Conservation (phyloP, 352 stramenopile genomes). For the Phytopythium oedochilum region DNA sequence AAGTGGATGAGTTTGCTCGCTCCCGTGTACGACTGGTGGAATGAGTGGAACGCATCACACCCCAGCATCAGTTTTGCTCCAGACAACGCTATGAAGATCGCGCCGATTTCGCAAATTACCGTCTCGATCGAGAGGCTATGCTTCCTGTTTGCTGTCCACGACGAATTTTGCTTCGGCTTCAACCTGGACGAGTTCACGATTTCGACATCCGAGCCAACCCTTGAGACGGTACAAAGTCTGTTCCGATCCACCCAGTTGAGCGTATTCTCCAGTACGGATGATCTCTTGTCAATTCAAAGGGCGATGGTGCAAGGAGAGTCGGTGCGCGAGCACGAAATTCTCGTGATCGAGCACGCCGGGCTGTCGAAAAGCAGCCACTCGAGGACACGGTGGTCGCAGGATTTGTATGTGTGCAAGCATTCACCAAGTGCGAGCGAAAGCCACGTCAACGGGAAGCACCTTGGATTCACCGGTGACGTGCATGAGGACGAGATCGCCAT, state of each 20-base stretch:
- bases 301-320: constrained; percentile 16
- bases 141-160: constrained; percentile 51
- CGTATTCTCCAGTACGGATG: constrained; percentile 33
- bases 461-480: constrained; percentile 9
- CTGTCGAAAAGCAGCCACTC: constrained; percentile 47
- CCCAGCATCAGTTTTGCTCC: constrained; percentile 45
- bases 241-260: constrained; percentile 22
- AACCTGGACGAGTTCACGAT: constrained; percentile 31
- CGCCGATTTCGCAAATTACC: constrained; percentile 58
- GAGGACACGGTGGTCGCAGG: constrained; percentile 38
- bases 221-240: constrained; percentile 25
- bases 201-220: constrained; percentile 27
- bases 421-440: constrained; percentile 13
- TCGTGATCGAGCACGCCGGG: constrained; percentile 22
- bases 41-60: constrained; percentile 70
- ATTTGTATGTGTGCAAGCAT: constrained; percentile 43
- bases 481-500: constrained; percentile 44
- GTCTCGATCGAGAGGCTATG: constrained; percentile 42
- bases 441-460: constrained; percentile 12
- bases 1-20: constrained; percentile 77
- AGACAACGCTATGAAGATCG: constrained; percentile 45
- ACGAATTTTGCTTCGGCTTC: constrained; percentile 52
- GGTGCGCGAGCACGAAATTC: constrained; percentile 33
- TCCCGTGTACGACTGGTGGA: constrained; percentile 83
- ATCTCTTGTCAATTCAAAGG: constrained; percentile 22